phyloP scores from a whole-genome alignment of 176 grass and related monocot genomes.

The Zea luxurians region DNA sequence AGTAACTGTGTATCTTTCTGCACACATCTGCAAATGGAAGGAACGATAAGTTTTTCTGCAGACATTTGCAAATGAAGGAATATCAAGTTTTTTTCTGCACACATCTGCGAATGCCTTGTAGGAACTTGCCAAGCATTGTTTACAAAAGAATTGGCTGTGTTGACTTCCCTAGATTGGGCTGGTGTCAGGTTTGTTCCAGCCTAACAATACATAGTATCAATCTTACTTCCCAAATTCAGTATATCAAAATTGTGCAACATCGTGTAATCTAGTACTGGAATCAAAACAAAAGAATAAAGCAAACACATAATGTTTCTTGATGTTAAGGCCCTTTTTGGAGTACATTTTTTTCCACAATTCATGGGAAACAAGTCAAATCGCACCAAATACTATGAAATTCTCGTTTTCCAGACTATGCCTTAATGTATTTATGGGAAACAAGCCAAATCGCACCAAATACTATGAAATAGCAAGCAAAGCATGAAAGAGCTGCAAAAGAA shows the following conservation, averaged over 20 bases:
- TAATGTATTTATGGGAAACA: too few relatives aligned
- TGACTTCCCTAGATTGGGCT: neutral
- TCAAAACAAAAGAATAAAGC: neutral
- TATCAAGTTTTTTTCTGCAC: too few relatives aligned
- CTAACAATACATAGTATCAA: neutral
- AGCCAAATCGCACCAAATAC: neutral
- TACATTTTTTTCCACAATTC: neutral
- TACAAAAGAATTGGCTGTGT: neutral
- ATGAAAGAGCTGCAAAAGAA: slow-evolving; percentile 20
- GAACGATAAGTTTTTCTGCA: slow-evolving; percentile 1
- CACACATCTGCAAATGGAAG: slow-evolving; percentile 59
- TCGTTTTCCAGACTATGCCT: neutral
- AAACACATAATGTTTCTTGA: neutral
- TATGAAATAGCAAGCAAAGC: neutral
- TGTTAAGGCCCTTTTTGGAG: neutral
- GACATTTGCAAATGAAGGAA: neutral
- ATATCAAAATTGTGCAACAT: neutral
- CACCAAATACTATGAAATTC: neutral
- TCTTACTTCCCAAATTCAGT: neutral
- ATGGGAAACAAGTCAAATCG: neutral
- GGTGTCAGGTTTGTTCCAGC: neutral
- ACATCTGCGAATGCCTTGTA: too few relatives aligned
- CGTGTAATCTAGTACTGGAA: neutral
- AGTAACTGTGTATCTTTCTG: slow-evolving; percentile 46
- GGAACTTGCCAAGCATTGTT: too few relatives aligned